A percentile compares a stretch with the other conserved stretches of the same genome.
These are phyloP conservation scores for Kandelia obovata DNA, from an alignment of 345 rosid genomes.

Conservation along the genomic window DNA sequence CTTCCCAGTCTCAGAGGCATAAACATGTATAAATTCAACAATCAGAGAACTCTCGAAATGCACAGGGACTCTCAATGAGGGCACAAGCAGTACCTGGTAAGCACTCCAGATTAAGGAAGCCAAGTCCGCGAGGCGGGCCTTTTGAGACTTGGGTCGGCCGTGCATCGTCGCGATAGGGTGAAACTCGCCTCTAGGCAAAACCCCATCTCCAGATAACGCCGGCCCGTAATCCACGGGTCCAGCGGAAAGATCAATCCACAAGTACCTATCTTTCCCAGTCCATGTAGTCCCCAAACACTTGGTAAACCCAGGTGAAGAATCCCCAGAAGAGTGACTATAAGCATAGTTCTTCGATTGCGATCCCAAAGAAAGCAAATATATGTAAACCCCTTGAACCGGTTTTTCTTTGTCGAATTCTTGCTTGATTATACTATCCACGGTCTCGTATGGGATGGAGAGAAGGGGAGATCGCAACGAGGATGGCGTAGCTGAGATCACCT, in stretches of 20 bases:
- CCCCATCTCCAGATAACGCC: slow-evolving; percentile 88
- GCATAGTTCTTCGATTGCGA: slow-evolving; percentile 58
- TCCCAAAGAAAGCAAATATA: slow-evolving; percentile 69
- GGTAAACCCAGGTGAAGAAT: slow-evolving; percentile 76
- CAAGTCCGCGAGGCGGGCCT: slow-evolving; percentile 68
- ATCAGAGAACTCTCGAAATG: slow-evolving; percentile 70
- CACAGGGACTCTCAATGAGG: slow-evolving; percentile 85
- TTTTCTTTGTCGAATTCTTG: slow-evolving; percentile 67
- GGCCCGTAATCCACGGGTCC: slow-evolving; percentile 99
- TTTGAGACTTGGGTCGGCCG: slow-evolving; percentile 82
- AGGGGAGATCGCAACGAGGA: slow-evolving; percentile 65
- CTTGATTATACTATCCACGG: slow-evolving; percentile 51
- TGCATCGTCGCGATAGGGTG: slow-evolving; percentile 85
- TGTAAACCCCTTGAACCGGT: slow-evolving; percentile 58
- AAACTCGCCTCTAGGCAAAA: slow-evolving; percentile 83
- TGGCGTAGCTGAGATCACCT: slow-evolving; percentile 37
- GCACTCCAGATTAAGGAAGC: slow-evolving; percentile 85
- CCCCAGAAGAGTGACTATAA: slow-evolving; percentile 64
- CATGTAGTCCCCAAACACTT: slow-evolving; percentile 81
- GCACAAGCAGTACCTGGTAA: slow-evolving; percentile 88
- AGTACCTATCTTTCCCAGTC: slow-evolving; percentile 84
- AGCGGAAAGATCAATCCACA: slow-evolving; percentile 88
- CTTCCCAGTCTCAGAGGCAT: slow-evolving; percentile 48
- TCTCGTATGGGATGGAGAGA: slow-evolving; percentile 45
- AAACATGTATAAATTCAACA: slow-evolving; percentile 73